Evolutionary conservation across 257 asterid genomes (phyloP), one percentile per base, ranked within the genome.

Genomic region (Petrea volubilis): DNA sequence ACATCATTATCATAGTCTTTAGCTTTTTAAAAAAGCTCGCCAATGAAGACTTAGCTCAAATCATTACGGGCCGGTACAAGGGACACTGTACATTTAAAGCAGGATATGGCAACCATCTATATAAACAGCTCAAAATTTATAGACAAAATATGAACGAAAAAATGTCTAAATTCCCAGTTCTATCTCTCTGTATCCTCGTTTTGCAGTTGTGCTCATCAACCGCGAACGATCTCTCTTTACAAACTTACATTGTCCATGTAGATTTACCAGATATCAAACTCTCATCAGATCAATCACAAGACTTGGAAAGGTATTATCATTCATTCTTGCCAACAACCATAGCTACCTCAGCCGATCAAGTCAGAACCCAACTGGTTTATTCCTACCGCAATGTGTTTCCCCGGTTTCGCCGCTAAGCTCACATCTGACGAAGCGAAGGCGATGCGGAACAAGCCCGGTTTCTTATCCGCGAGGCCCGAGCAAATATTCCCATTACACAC

Each of bases 381-480:
- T 43, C 80, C 5, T 86, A 84, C 51, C 86, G 47, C 66, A 71
- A 74, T 41, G 84, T 86, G 27, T 47, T 82, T n/a, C 27, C 73
- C 49, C 20, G 90, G 92, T 0, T 82, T 86, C 20, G 82, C 88
- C 0, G 89, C 86, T 3, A 81, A 64, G 68, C 73, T 86, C 64
- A 67, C 87, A 0, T 47, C 72, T 0, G 46, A 64, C 6, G 83
- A 84, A 66, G 85, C 76, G 5, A 59, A 74, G 51, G 75, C 64
- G 27, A 75, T 86, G 84, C 81, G 69, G 20, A 61, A 72, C 5
- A 77, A 28, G 64, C 38, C 17, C 0, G 87, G 84, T 0, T 79
- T 84, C 56, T 17, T 82, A 9, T 74, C 86, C 0, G 92, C 86
- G 0, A 57, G 28, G 53, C 86, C 80, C 7, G 58, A 82, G 57